These are phyloP conservation scores for Chalaropsis thielavioides DNA, from an alignment of 2,329 filamentous ascomycete species.

Conservation along the genomic window DNA sequence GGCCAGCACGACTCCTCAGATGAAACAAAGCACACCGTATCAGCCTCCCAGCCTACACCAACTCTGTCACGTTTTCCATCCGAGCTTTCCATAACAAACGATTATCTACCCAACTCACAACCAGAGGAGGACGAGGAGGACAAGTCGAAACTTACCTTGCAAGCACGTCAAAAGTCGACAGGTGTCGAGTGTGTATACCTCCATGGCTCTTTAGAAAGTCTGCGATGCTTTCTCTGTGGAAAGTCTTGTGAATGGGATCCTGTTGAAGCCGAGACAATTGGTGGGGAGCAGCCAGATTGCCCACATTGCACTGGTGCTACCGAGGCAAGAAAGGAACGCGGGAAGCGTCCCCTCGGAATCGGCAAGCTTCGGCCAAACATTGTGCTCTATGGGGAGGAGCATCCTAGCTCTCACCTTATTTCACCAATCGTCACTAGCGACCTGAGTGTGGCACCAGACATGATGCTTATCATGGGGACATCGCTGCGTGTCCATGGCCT, in stretches of 20 bases:
- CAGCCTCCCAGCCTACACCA: slow-evolving; percentile 11
- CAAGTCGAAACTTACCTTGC: neutral
- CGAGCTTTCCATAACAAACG: neutral
- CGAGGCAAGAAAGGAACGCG: slow-evolving; percentile 46
- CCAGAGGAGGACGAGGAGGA: slow-evolving; percentile 11
- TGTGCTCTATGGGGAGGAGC: slow-evolving; percentile 60
- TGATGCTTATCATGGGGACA: slow-evolving; percentile 56
- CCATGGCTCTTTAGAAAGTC: slow-evolving; percentile 50
- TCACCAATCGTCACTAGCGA: slow-evolving; percentile 55
- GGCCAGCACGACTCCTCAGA: slow-evolving; percentile 1
- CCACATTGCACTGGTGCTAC: slow-evolving; percentile 50
- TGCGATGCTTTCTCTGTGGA: slow-evolving; percentile 50
- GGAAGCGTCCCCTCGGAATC: slow-evolving; percentile 52
- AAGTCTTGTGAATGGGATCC: slow-evolving; percentile 47
- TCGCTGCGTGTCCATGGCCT: slow-evolving; percentile 57
- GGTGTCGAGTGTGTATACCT: slow-evolving; percentile 55
- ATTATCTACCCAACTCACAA: neutral
- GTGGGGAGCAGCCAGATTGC: slow-evolving; percentile 52
- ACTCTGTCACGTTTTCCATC: slow-evolving; percentile 8
- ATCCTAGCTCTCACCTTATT: slow-evolving; percentile 53
- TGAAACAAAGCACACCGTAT: neutral
- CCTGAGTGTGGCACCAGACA: slow-evolving; percentile 46
- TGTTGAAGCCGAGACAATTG: slow-evolving; percentile 41
- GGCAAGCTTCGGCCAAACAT: slow-evolving; percentile 58
- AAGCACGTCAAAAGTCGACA: slow-evolving; percentile 18